Evolutionary conservation across 305 asterid genomes (phyloP).

Genomic region (Fraxinus albicans): DNA sequence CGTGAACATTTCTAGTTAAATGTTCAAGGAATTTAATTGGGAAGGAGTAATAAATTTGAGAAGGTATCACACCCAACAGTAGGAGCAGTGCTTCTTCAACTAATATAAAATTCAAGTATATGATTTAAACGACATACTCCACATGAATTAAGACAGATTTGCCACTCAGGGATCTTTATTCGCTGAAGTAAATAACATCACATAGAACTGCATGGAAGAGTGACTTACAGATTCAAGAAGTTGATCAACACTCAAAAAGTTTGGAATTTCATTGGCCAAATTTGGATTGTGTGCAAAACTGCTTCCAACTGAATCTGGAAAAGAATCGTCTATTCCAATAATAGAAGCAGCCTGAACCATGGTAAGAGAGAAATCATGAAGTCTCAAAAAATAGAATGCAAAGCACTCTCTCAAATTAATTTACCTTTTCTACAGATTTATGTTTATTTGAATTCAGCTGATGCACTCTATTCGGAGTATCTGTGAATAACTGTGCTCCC

Average conservation of each 20-base stretch:
- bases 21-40: background rate
- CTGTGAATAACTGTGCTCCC: slow-evolving; percentile 53
- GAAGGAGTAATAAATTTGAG: background rate
- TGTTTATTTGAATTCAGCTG: slow-evolving; percentile 35
- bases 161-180: background rate
- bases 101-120: background rate
- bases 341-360: slow-evolving; percentile 42
- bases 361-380: slow-evolving; percentile 19
- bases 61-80: background rate
- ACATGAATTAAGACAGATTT: background rate
- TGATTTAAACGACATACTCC: background rate
- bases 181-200: background rate
- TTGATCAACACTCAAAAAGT: slow-evolving; percentile 66
- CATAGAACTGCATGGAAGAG: slow-evolving; percentile 1
- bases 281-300: slow-evolving; percentile 31
- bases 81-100: background rate
- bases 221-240: slow-evolving; percentile 79
- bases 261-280: slow-evolving; percentile 46
- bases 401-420: slow-evolving; percentile 2
- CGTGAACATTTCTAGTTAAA: background rate
- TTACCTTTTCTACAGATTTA: slow-evolving; percentile 46
- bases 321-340: slow-evolving; percentile 42
- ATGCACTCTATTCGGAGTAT: slow-evolving; percentile 36
- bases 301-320: slow-evolving; percentile 38
- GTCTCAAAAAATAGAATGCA: background rate